Conservation (phyloP, 805 yeast species). For the Candida coleopterorum region DNA sequence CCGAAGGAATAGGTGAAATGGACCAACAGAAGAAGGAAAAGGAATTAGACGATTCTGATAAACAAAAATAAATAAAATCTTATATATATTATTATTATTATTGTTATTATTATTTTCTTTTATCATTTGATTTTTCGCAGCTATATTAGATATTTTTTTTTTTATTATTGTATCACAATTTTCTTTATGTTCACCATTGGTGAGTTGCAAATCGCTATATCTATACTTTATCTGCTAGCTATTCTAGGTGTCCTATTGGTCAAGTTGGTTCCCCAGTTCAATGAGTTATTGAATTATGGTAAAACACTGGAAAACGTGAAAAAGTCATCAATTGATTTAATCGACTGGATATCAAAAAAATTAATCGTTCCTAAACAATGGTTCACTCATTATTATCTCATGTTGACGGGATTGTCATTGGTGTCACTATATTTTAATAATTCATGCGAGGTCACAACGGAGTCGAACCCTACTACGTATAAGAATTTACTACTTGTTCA, state of each 20-base stretch:
- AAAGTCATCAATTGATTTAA: not conserved
- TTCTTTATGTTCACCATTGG: not conserved
- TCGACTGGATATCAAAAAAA: conserved; percentile 13
- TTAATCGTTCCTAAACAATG: conserved; percentile 57
- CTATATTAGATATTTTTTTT: no score
- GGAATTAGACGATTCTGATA: conserved; percentile 2
- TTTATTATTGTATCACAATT: no score
- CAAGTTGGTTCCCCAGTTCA: conserved; percentile 14
- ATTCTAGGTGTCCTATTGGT: conserved; percentile 3
- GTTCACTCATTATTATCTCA: conserved; percentile 59
- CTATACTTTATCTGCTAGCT: not conserved
- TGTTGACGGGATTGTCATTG: conserved; percentile 26
- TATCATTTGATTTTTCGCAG: no score
- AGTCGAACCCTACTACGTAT: conserved; percentile 7
- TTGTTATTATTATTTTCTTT: no score
- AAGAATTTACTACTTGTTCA: conserved; percentile 17
- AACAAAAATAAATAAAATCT: no score
- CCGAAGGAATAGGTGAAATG: conserved; percentile 10
- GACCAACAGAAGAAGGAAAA: no score
- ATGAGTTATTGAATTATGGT: conserved; percentile 20
- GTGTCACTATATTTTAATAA: not conserved
- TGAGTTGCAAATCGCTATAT: conserved; percentile 1
- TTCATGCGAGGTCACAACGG: not conserved
- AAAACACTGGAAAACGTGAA: conserved; percentile 9
- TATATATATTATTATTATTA: no score